phyloP scores from a whole-genome alignment of 2,329 filamentous ascomycete species.

The Raffaelea ambrosiae region DNA sequence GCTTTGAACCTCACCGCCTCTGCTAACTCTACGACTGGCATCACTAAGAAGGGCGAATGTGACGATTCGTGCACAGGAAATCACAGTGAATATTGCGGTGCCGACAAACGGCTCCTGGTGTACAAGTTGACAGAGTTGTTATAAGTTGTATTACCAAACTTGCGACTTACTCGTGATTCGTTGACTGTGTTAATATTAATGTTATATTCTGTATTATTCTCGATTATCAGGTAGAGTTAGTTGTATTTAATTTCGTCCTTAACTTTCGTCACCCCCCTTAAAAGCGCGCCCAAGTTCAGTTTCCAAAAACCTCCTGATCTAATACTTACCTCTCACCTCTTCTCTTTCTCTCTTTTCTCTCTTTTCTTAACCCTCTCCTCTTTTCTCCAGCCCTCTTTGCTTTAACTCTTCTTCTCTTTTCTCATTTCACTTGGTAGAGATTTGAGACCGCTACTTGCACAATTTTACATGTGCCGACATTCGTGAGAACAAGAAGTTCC shows the following conservation, averaged over 20 bases:
- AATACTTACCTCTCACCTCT: no score
- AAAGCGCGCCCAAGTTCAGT: no score
- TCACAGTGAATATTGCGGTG: conserved; percentile 10
- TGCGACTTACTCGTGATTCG: background rate
- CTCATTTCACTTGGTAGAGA: background rate
- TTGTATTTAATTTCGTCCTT: no score
- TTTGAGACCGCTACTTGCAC: no score
- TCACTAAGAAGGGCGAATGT: conserved; percentile 3
- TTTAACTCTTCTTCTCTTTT: background rate
- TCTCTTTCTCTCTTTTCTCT: background rate
- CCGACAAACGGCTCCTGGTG: conserved; percentile 6
- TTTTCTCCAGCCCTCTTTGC: background rate
- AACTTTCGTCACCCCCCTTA: no score
- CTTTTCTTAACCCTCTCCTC: background rate
- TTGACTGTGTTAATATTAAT: no score
- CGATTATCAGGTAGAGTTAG: no score
- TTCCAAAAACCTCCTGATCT: no score
- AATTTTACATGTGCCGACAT: no score
- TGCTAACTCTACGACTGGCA: conserved; percentile 6
- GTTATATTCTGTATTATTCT: no score
- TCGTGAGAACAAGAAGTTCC: no score
- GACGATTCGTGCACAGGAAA: conserved; percentile 9
- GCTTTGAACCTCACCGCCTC: conserved; percentile 15
- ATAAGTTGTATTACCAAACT: background rate
- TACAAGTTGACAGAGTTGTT: conserved; percentile 8